phyloP scores from a whole-genome alignment of 2,329 filamentous ascomycete genomes.

The Sporothrix luriei region DNA sequence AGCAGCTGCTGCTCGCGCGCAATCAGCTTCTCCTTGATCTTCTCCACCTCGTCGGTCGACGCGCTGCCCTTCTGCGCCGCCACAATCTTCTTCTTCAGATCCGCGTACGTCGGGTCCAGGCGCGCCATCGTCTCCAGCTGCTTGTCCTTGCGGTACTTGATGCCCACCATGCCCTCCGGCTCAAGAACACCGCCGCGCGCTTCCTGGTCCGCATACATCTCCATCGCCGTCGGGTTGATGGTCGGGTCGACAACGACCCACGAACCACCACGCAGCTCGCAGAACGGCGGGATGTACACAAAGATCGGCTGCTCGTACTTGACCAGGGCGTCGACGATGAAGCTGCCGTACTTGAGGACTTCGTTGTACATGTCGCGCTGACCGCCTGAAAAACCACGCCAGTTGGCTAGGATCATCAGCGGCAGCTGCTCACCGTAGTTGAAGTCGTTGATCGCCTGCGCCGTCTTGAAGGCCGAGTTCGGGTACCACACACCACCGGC shows the following conservation, averaged over 20 bases:
- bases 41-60: constrained; percentile 71
- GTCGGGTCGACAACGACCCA: constrained; percentile 99
- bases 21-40: constrained; percentile 81
- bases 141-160: constrained; percentile 98
- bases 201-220: constrained; percentile 98
- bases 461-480: constrained; percentile 99
- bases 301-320: constrained; percentile 99
- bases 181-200: constrained; percentile 95
- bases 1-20: constrained; percentile 84
- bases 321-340: constrained; percentile 97
- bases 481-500: constrained; percentile 99
- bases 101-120: constrained; percentile 79
- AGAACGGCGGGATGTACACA: constrained; percentile 95
- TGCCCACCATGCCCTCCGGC: constrained; percentile 95
- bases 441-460: constrained; percentile 98
- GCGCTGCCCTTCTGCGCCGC: constrained; percentile 60
- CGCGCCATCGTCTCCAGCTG: constrained; percentile 97
- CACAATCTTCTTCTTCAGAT: constrained; percentile 76
- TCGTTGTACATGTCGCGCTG: constrained; percentile 99
- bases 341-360: constrained; percentile 98
- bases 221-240: constrained; percentile 95
- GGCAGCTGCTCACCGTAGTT: constrained; percentile 98
- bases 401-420: constrained; percentile 98
- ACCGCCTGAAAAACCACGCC: constrained; percentile 99
- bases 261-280: constrained; percentile 96